Evolutionary conservation across 768 basidiomycete genomes (phyloP).

Genomic region (Plicaturopsis crispa): DNA sequence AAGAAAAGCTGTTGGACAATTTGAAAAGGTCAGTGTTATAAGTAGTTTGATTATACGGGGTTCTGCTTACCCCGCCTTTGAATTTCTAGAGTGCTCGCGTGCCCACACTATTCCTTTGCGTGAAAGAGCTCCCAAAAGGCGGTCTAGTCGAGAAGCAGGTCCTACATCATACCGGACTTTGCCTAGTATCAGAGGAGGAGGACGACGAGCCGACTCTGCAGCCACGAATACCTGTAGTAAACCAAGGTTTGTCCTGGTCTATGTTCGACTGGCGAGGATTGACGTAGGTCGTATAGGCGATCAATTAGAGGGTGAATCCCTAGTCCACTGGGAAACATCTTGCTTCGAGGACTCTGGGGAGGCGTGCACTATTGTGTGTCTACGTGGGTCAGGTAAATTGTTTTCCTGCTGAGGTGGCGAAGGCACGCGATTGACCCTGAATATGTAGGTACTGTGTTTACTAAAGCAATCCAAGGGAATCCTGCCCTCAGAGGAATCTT

Average conservation of each 20-base stretch:
- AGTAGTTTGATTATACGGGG: neutral
- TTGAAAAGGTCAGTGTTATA: constrained; percentile 13
- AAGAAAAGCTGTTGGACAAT: constrained; percentile 27
- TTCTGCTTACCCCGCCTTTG: neutral
- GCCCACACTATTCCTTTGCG: constrained; percentile 50
- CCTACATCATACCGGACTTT: constrained; percentile 60
- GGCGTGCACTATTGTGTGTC: constrained; percentile 36
- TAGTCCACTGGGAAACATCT: constrained; percentile 42
- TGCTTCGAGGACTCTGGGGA: constrained; percentile 30
- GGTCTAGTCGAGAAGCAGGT: constrained; percentile 76
- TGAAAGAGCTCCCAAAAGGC: constrained; percentile 62
- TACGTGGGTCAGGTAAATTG: constrained; percentile 26
- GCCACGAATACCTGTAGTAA: constrained; percentile 26
- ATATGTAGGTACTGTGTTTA: constrained; percentile 8
- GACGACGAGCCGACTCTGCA: constrained; percentile 33
- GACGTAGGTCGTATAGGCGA: constrained; percentile 3
- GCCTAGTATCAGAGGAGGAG: constrained; percentile 36
- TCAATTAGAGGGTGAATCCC: constrained; percentile 9
- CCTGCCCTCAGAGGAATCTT: constrained; percentile 12
- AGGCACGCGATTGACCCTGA: neutral
- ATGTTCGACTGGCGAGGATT: neutral
- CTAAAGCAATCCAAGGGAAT: too few species aligned
- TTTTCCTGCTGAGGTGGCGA: constrained; percentile 4
- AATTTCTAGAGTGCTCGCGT: neutral
- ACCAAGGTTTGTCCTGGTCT: constrained; percentile 27